A percentile compares a stretch with the other conserved stretches of the same genome.
phyloP scores from a whole-genome alignment of 495 filamentous ascomycete species.

The Gamarada debralockiae region DNA sequence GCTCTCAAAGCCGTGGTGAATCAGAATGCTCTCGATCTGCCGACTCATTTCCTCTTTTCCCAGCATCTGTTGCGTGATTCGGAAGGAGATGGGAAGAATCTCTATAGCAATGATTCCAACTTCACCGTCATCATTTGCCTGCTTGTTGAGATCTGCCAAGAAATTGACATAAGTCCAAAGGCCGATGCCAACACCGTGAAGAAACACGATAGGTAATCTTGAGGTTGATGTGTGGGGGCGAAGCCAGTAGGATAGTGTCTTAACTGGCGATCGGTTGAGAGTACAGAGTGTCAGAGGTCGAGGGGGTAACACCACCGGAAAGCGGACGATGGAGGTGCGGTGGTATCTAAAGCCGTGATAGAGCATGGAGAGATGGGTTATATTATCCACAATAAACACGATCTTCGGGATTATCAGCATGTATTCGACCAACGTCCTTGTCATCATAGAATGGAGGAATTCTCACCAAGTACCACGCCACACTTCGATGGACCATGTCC shows the following conservation, averaged over 20 bases:
- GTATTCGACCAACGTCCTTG: no score
- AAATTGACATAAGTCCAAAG: constrained; percentile 55
- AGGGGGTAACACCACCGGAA: constrained; percentile 36
- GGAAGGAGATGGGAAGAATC: constrained; percentile 42
- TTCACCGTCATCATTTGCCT: constrained; percentile 33
- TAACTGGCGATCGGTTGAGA: constrained; percentile 34
- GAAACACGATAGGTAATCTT: constrained; percentile 52
- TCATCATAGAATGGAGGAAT: no score
- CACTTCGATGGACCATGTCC: constrained; percentile 39
- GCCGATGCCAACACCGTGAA: constrained; percentile 65
- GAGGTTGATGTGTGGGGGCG: constrained; percentile 52
- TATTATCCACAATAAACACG: constrained; percentile 33
- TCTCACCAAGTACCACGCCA: constrained; percentile 40
- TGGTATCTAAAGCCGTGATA: constrained; percentile 33
- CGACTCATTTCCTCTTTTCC: constrained; percentile 29
- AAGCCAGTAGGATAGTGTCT: constrained; percentile 53
- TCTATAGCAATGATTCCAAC: constrained; percentile 46
- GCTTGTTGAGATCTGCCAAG: constrained; percentile 39
- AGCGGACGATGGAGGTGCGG: constrained; percentile 20
- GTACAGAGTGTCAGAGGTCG: constrained; percentile 40
- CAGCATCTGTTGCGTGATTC: constrained; percentile 33
- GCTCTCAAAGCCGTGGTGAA: constrained; percentile 35
- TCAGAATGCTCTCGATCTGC: constrained; percentile 36
- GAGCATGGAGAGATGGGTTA: constrained; percentile 27
- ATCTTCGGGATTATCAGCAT: background rate